Percentiles rank a stretch among this genome's conserved stretches.
Evolutionary conservation across 2,329 filamentous ascomycete genomes (phyloP).

Genomic region (Aspergillus sp.): DNA sequence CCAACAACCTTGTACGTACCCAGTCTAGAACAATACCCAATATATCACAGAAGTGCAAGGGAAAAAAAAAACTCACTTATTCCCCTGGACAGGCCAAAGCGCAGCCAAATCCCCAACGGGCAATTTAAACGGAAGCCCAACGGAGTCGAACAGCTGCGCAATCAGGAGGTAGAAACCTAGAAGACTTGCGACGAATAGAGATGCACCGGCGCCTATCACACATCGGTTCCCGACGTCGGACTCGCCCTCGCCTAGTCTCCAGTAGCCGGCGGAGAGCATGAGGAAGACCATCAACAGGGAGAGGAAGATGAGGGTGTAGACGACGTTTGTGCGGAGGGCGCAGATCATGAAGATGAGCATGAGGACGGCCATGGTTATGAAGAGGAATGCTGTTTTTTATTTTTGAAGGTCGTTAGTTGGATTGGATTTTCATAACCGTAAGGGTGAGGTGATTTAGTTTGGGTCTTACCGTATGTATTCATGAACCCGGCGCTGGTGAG

Average conservation of each 20-base stretch:
- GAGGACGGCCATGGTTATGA: slow-evolving; percentile 66
- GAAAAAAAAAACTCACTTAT: too few relatives aligned
- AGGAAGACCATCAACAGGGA: slow-evolving; percentile 60
- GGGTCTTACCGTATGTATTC: slow-evolving; percentile 24
- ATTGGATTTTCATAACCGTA: not conserved
- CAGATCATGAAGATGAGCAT: slow-evolving; percentile 68
- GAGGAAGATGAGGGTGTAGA: slow-evolving; percentile 70
- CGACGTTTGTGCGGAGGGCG: slow-evolving; percentile 69
- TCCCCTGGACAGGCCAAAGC: slow-evolving; percentile 12
- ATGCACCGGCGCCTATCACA: slow-evolving; percentile 45
- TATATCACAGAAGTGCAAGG: not conserved
- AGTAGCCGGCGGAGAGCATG: slow-evolving; percentile 62
- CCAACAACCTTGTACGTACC: not conserved
- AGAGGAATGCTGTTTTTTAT: slow-evolving; percentile 52
- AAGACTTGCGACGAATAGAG: slow-evolving; percentile 49
- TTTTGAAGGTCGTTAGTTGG: too few relatives aligned
- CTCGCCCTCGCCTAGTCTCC: slow-evolving; percentile 50
- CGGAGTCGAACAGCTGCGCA: slow-evolving; percentile 53
- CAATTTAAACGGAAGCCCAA: slow-evolving; percentile 55
- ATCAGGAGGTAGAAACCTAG: slow-evolving; percentile 56
- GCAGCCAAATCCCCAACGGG: slow-evolving; percentile 40
- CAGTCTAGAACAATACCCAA: too few relatives aligned
- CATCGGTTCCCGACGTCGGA: slow-evolving; percentile 1
- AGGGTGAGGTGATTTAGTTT: too few relatives aligned
- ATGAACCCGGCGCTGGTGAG: slow-evolving; percentile 23